Evolutionary conservation across 2,329 filamentous ascomycete species (phyloP), one percentile per base, ranked within the genome.

Genomic region (Fusarium tricinctum): DNA sequence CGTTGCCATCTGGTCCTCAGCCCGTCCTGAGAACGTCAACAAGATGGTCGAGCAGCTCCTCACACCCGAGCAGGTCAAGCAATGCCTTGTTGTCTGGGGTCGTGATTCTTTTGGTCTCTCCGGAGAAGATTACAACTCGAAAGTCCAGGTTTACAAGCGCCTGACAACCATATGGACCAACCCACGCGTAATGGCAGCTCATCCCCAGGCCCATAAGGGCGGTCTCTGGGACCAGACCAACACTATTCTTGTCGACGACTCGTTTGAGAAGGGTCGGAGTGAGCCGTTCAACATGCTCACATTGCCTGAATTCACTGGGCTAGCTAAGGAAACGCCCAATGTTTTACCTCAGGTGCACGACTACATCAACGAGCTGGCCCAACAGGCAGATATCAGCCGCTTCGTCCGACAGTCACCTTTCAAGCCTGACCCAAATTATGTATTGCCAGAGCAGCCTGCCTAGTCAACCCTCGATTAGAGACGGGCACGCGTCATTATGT

Each of bases 1-100:
- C 52, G 91, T 97, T 30, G 93, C 94, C 81, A 88, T 98, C 59
- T 99, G 95, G 94, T 97, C 95, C 2, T 97, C 93, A 8, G 94
- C 95, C 0, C 87, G 85, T 20, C 90, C 89, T 0, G 78, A 85
- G 2, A 97, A 96, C 68, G 93, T 97, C 15, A 69, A 79, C 10
- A 81, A 80, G 35, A 92, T 97, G 84, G 88, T 92, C 64, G 79
- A 81, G 4, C 81, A 87, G 48, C 84, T 97, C 1, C 84, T 97
- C 59, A 81, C 84, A 0, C 77, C 80, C 0, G 75, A 83, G 2
- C 84, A 91, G 70, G 82, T 82, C 32, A 58, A 78, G 0, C 78
- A 83, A 23, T 83, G 97, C 19, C 83, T 92, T 30, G 91, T 89
- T 19, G 80, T 90, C 55, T 97, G 94, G 94, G 91, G 84, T 8